These are phyloP conservation scores for Ensete ventricosum DNA, from an alignment of 176 grass and related monocot genomes.

Conservation along the genomic window DNA sequence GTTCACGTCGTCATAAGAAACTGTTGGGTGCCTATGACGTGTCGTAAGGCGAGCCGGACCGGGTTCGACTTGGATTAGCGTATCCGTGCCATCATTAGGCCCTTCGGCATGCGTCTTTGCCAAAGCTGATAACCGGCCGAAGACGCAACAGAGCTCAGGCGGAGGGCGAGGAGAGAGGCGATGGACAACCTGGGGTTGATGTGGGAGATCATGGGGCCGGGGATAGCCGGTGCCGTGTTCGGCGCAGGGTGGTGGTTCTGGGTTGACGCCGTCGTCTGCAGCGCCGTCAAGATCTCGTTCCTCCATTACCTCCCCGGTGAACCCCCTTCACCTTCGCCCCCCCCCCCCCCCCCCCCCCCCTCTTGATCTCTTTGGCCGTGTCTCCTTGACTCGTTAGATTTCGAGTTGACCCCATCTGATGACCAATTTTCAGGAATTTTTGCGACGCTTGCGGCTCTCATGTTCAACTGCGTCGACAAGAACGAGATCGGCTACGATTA, in stretches of 20 bases:
- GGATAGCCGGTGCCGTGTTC: conserved; percentile 76
- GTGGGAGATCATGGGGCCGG: conserved; percentile 83
- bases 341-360: background rate
- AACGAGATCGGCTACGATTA: conserved; percentile 12
- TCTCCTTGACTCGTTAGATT: background rate
- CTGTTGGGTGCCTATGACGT: too few species aligned
- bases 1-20: too few species aligned
- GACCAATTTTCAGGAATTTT: conserved; percentile 40
- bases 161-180: background rate
- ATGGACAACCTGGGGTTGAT: conserved; percentile 75
- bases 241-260: conserved; percentile 98
- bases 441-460: conserved; percentile 56
- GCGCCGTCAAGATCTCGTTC: conserved; percentile 69
- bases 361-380: background rate
- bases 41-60: too few species aligned
- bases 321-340: background rate
- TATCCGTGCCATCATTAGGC: too few species aligned
- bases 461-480: conserved; percentile 73
- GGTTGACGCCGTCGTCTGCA: conserved; percentile 97
- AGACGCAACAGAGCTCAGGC: too few species aligned
- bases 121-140: too few species aligned
- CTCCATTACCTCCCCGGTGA: conserved; percentile 93
- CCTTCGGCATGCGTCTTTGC: too few species aligned
- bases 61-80: too few species aligned
- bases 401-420: conserved; percentile 1